Evolutionary conservation across 345 rosid species (phyloP).

Genomic region (Brassica rapa): DNA sequence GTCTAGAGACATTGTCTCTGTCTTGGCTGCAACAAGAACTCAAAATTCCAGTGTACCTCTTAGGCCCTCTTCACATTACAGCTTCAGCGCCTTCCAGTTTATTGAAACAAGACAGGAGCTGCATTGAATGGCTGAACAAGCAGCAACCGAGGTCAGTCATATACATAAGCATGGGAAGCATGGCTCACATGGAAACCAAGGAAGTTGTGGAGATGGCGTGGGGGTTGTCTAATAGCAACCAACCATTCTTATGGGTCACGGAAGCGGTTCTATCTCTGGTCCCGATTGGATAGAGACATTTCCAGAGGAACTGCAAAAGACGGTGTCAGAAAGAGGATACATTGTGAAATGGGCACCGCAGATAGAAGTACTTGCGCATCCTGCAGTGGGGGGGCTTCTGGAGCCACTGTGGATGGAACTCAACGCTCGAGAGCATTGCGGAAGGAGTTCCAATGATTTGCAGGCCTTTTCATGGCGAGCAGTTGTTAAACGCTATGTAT

Average conservation of each 20-base stretch:
- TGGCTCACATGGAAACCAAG: slow-evolving; percentile 44
- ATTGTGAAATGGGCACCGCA: slow-evolving; percentile 70
- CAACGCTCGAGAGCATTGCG: slow-evolving; percentile 36
- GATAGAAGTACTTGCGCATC: slow-evolving; percentile 44
- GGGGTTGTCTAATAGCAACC: slow-evolving; percentile 41
- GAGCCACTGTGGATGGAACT: slow-evolving; percentile 40
- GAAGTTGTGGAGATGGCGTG: slow-evolving; percentile 54
- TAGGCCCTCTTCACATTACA: slow-evolving; percentile 31
- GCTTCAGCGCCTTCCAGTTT: slow-evolving; percentile 15
- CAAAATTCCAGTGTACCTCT: background rate
- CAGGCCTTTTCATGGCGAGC: slow-evolving; percentile 38
- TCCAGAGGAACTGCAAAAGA: slow-evolving; percentile 36
- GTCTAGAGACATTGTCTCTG: slow-evolving; percentile 19
- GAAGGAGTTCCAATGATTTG: slow-evolving; percentile 48
- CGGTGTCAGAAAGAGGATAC: slow-evolving; percentile 46
- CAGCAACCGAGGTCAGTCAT: slow-evolving; percentile 47
- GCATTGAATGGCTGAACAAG: slow-evolving; percentile 52
- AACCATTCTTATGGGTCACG: slow-evolving; percentile 70
- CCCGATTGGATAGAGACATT: background rate
- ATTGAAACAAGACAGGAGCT: slow-evolving; percentile 39
- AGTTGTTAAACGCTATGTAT: slow-evolving; percentile 29
- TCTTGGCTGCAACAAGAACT: slow-evolving; percentile 19
- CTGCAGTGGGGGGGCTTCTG: slow-evolving; percentile 57
- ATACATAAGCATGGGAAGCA: slow-evolving; percentile 63
- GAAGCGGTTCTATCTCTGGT: slow-evolving; percentile 42